phyloP scores from a whole-genome alignment of 352 stramenopile genomes.

The Globisporangium mamillatum region DNA sequence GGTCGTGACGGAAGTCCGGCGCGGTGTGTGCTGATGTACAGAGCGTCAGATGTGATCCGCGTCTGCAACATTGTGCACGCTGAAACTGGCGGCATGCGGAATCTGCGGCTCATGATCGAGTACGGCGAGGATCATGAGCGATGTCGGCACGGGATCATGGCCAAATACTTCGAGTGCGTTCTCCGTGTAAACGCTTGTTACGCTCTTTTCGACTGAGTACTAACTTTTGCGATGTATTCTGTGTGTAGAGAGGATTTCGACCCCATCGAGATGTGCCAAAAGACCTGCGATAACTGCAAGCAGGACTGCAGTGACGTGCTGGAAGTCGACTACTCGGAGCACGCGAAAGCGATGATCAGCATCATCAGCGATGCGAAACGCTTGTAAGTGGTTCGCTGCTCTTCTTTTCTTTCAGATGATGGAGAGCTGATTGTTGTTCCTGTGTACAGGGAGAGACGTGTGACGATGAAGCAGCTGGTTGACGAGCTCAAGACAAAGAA shows the following conservation, averaged over 20 bases:
- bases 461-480: constrained; percentile 70
- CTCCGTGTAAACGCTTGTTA: not conserved
- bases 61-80: constrained; percentile 66
- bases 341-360: constrained; percentile 46
- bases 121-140: constrained; percentile 41
- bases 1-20: constrained; percentile 91
- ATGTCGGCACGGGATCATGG: constrained; percentile 49
- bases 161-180: constrained; percentile 53
- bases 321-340: constrained; percentile 41
- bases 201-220: not conserved
- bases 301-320: constrained; percentile 20
- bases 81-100: constrained; percentile 59
- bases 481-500: constrained; percentile 64
- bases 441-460: constrained; percentile 42
- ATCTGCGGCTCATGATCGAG: constrained; percentile 62
- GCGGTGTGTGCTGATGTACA: constrained; percentile 89
- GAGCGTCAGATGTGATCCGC: constrained; percentile 65
- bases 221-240: not conserved
- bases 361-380: constrained; percentile 45
- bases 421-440: not conserved
- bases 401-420: not conserved
- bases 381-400: constrained; percentile 23
- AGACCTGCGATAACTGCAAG: constrained; percentile 53
- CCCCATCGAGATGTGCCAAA: constrained; percentile 30
- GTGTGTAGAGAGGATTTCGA: constrained; percentile 40